Base-by-base conservation (phyloP, 768 basidiomycete genomes). In the Boletus vermiculosoides region DNA sequence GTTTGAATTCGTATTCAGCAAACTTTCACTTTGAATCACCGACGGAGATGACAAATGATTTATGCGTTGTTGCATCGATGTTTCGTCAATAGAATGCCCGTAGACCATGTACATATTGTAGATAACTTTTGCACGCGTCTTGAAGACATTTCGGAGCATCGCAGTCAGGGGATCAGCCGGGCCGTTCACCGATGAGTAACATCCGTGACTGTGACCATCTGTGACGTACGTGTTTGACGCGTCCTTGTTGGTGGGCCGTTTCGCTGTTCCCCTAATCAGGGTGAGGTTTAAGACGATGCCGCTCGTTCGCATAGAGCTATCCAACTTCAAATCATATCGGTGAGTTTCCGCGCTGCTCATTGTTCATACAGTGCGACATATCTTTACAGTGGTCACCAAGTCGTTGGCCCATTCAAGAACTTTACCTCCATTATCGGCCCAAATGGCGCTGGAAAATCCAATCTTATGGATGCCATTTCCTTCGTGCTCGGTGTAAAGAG, bases 391-490 rank as follows among this genome's bases (percentile, higher is more conserved):
- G 87, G 88, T 39, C 87, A 90, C 69, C 90, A 94, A 71, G 82
- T 83, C 30, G 92, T 95, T 47, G 94, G 94, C 1, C 94, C 94
- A 1, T 94, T 95, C 77, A 85, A 83, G 76, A 86, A 87, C 66
- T 99, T 99, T 74, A 95, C 96, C 0, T 96, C 93, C 12, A 82
- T 98, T 53, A 98, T 99, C 64, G 97, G 97, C 22, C 96, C 97
- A 36, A 98, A 99, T 87, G 96, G 97, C 55, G 94, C 96, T 1
- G 97, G 97, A 57, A 98, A 99, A 71, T 96, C 94, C 11, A 99
- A 99, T 71, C 84, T 98, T 54, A 98, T 98, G 97, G 97, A 99
- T 70, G 97, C 97, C 50, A 98, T 99, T 62, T 98, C 97, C 4
- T 98, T 99, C 70, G 97, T 98, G 10, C 86, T 99, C 7, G 97